phyloP scores from a whole-genome alignment of 2,329 filamentous ascomycete species.

The Colletotrichum tropicale region DNA sequence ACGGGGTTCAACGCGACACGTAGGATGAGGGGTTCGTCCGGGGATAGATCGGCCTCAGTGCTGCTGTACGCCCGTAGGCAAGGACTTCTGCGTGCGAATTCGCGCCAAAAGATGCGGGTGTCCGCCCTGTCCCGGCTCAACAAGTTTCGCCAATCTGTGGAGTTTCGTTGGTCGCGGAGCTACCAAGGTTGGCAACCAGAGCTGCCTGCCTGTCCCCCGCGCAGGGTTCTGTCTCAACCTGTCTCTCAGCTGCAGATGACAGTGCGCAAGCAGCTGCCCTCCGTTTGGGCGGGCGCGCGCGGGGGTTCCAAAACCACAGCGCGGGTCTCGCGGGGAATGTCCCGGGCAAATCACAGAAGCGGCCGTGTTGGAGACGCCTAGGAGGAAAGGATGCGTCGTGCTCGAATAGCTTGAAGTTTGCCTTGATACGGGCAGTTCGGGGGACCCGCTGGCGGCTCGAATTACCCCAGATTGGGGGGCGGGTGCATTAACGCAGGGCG shows the following conservation, averaged over 20 bases:
- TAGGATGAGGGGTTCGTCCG: not conserved
- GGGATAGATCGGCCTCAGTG: constrained; percentile 6
- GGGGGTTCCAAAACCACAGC: not conserved
- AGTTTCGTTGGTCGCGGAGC: not conserved
- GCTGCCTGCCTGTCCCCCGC: not conserved
- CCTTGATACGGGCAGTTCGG: not conserved
- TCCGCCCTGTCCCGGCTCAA: constrained; percentile 1
- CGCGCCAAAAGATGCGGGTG: not conserved
- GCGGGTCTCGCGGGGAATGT: not conserved
- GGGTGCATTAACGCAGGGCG: not conserved
- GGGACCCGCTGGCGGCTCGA: constrained; percentile 13
- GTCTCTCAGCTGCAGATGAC: not conserved
- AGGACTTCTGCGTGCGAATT: not conserved
- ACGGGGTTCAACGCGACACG: not conserved
- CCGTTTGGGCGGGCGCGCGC: not conserved
- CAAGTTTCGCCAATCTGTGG: not conserved
- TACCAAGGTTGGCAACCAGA: not conserved
- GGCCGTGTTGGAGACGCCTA: not conserved
- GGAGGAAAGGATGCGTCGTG: not conserved
- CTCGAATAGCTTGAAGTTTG: not conserved
- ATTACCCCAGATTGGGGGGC: constrained; percentile 5
- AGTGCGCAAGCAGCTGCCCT: not conserved
- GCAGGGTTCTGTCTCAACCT: not conserved
- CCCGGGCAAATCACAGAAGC: constrained; percentile 6
- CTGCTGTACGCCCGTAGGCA: not conserved